Percentiles rank a stretch among this genome's conserved stretches.
phyloP scores from a whole-genome alignment of 108 stramenopile species.

The Seminavis robusta region DNA sequence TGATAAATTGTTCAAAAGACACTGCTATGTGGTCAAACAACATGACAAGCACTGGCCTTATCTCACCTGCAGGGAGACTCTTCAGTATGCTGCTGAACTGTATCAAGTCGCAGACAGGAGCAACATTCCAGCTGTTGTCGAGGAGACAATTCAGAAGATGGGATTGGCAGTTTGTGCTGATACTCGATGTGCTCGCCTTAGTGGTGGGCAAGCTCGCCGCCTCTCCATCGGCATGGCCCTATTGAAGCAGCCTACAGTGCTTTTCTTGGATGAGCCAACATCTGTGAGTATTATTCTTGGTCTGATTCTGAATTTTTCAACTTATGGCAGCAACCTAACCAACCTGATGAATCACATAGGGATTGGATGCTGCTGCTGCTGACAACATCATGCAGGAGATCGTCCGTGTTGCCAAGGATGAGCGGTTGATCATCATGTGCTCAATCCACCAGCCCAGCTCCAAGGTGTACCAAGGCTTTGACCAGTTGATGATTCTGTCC shows the following conservation, averaged over 20 bases:
- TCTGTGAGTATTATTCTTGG: constrained; percentile 43
- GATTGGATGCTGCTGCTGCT: constrained; percentile 21
- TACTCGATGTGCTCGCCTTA: constrained; percentile 5
- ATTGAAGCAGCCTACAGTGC: constrained; percentile 84
- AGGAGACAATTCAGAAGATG: constrained; percentile 10
- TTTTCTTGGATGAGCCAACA: constrained; percentile 90
- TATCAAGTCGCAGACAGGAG: background rate
- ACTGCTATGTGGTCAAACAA: constrained; percentile 15
- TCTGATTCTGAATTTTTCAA: background rate
- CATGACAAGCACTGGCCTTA: constrained; percentile 15
- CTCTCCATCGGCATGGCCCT: constrained; percentile 59
- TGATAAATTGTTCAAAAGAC: constrained; percentile 2
- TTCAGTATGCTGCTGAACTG: constrained; percentile 9
- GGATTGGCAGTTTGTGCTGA: constrained; percentile 15
- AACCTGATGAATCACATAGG: background rate
- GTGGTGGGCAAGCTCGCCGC: constrained; percentile 14
- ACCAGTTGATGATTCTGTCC: constrained; percentile 71
- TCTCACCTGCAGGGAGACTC: constrained; percentile 8
- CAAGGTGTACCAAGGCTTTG: constrained; percentile 45
- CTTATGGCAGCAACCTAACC: background rate
- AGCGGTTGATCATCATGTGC: constrained; percentile 25
- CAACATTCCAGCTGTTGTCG: background rate
- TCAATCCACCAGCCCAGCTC: constrained; percentile 56
- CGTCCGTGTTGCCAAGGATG: constrained; percentile 28
- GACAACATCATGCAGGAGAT: constrained; percentile 12